A percentile compares a stretch with the other conserved stretches of the same genome.
Evolutionary conservation across 116 monocot species (phyloP).

Genomic region (Posidonia oceanica): DNA sequence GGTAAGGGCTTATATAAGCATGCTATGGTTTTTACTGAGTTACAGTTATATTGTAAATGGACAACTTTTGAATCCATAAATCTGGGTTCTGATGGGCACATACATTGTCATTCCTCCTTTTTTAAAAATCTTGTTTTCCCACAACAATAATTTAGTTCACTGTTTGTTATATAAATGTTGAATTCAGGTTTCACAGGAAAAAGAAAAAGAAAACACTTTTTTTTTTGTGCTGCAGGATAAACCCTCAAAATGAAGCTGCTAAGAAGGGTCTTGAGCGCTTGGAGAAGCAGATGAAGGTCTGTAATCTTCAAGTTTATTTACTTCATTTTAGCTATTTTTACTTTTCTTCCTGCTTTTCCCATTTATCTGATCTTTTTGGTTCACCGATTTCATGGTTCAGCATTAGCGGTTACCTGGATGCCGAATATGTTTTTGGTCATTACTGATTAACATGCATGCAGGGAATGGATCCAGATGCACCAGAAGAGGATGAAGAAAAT

Average conservation of each 20-base stretch:
- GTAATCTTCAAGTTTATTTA: not conserved
- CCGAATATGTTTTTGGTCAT: not conserved
- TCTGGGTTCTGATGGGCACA: no score
- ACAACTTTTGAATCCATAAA: no score
- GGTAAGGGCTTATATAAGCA: no score
- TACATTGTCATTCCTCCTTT: no score
- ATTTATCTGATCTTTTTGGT: not conserved
- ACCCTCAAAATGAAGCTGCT: constrained; percentile 89
- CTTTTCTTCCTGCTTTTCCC: not conserved
- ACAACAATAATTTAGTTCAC: no score
- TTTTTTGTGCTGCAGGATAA: constrained; percentile 47
- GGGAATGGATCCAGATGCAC: constrained; percentile 98
- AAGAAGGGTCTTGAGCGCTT: constrained; percentile 92
- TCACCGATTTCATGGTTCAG: not conserved
- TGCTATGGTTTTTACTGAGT: no score
- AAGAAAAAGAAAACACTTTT: no score
- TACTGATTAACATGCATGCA: constrained; percentile 10
- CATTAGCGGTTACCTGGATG: not conserved
- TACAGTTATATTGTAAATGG: no score
- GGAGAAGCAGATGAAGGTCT: constrained; percentile 99
- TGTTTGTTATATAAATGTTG: no score
- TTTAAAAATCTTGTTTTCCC: no score
- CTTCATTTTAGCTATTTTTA: not conserved
- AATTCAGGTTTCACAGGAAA: no score
- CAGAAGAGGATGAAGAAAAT: constrained; percentile 96